phyloP scores from a whole-genome alignment of 345 rosid species.

The Eutrema yunnanense region DNA sequence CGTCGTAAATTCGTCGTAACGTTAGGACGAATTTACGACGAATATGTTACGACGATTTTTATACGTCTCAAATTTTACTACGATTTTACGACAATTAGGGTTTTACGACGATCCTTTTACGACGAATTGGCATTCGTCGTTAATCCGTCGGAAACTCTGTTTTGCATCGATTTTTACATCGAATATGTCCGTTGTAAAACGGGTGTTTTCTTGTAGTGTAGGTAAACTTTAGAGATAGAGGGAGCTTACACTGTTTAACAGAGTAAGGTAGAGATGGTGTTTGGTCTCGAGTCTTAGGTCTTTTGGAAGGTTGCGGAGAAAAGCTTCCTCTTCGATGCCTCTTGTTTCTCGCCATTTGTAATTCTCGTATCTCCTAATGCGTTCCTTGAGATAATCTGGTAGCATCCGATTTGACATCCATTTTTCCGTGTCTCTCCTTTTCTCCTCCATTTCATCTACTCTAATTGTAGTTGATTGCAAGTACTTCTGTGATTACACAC shows the following conservation, averaged over 20 bases:
- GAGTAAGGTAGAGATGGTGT: conserved; percentile 7
- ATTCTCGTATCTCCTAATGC: conserved; percentile 8
- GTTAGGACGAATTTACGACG: too few species aligned
- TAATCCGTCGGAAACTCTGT: too few species aligned
- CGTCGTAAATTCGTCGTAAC: too few species aligned
- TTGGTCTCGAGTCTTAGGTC: conserved; percentile 10
- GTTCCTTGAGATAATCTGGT: conserved; percentile 4
- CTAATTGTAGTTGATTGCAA: conserved; percentile 13
- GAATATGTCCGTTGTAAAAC: too few species aligned
- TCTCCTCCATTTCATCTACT: conserved; percentile 28
- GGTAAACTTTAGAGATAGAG: too few species aligned
- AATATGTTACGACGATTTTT: too few species aligned
- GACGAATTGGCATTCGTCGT: too few species aligned
- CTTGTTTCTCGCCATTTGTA: conserved; percentile 17
- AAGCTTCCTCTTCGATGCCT: conserved; percentile 23
- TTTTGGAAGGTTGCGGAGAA: conserved; percentile 11
- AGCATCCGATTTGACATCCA: conserved; percentile 17
- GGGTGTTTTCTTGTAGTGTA: too few species aligned
- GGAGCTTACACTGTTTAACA: conserved; percentile 7
- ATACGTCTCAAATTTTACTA: too few species aligned
- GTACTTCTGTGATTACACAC: conserved; percentile 9
- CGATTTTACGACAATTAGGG: too few species aligned
- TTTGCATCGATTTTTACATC: too few species aligned
- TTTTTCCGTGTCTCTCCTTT: conserved; percentile 10
- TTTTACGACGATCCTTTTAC: too few species aligned